Evolutionary conservation across 1,139 yeast species (phyloP).

Genomic region (Sugiyamaella novakii): DNA sequence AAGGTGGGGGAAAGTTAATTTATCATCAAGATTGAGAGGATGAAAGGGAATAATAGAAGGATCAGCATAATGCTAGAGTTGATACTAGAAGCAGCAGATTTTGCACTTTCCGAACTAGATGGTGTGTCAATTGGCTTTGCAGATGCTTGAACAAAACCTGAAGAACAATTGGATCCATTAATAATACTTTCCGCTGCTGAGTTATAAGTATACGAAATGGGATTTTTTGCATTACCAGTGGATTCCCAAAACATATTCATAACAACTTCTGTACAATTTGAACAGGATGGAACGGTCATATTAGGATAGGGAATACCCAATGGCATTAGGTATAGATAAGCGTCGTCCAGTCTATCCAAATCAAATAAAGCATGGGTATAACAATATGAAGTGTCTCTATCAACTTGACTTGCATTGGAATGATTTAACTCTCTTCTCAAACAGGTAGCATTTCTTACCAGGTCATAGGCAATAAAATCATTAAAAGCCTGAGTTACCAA

Average conservation of each 20-base stretch:
- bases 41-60: constrained; percentile 4
- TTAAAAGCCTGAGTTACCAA: constrained; percentile 39
- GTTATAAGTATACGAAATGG: constrained; percentile 36
- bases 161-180: constrained; percentile 28
- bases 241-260: constrained; percentile 34
- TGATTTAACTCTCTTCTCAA: constrained; percentile 19
- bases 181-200: constrained; percentile 34
- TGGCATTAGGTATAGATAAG: constrained; percentile 40
- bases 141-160: constrained; percentile 26
- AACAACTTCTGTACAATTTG: constrained; percentile 33
- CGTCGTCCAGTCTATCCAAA: constrained; percentile 31
- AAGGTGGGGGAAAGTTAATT: background rate
- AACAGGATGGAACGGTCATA: constrained; percentile 33
- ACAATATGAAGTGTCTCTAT: constrained; percentile 32
- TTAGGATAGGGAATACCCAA: constrained; percentile 36
- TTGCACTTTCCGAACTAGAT: constrained; percentile 3
- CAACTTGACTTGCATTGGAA: constrained; percentile 8
- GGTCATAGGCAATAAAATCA: constrained; percentile 35
- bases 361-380: constrained; percentile 38
- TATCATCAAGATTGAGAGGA: constrained; percentile 7
- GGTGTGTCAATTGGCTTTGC: constrained; percentile 25
- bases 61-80: constrained; percentile 6
- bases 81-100: constrained; percentile 14
- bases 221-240: constrained; percentile 32
- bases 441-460: constrained; percentile 38